phyloP scores from a whole-genome alignment of 768 basidiomycete species.

The Plicaturopsis crispa region DNA sequence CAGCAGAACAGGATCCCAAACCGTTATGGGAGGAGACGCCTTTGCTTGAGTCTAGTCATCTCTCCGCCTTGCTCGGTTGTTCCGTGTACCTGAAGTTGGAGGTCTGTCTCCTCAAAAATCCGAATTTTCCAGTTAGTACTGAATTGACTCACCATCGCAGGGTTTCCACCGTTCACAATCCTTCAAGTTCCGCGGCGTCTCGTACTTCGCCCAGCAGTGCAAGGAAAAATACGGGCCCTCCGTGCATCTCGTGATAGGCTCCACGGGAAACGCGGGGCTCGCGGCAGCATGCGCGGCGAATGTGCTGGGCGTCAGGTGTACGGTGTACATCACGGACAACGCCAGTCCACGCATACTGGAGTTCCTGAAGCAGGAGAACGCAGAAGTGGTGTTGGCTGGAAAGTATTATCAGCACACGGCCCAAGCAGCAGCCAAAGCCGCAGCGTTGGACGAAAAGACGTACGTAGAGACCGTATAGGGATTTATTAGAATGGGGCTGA shows the following conservation, averaged over 20 bases:
- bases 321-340: conserved; percentile 57
- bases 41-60: conserved; percentile 50
- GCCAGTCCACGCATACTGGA: conserved; percentile 40
- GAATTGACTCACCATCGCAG: conserved; percentile 24
- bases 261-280: conserved; percentile 73
- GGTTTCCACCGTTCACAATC: conserved; percentile 68
- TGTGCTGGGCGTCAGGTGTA: conserved; percentile 48
- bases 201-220: conserved; percentile 50
- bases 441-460: conserved; percentile 40
- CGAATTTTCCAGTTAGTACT: not conserved
- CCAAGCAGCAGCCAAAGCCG: conserved; percentile 37
- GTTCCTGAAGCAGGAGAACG: conserved; percentile 44
- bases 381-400: conserved; percentile 53
- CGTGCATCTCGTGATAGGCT: conserved; percentile 63
- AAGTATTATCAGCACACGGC: conserved; percentile 52
- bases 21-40: conserved; percentile 57
- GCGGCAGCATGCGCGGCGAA: conserved; percentile 61
- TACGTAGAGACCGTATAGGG: conserved; percentile 33
- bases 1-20: no score
- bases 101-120: no score
- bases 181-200: conserved; percentile 72
- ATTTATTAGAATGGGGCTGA: no score
- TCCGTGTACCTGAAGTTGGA: conserved; percentile 69
- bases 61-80: conserved; percentile 45
- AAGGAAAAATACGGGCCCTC: conserved; percentile 40